Base-by-base conservation (phyloP, 306 rosid species). In the Albizia julibrissin region DNA sequence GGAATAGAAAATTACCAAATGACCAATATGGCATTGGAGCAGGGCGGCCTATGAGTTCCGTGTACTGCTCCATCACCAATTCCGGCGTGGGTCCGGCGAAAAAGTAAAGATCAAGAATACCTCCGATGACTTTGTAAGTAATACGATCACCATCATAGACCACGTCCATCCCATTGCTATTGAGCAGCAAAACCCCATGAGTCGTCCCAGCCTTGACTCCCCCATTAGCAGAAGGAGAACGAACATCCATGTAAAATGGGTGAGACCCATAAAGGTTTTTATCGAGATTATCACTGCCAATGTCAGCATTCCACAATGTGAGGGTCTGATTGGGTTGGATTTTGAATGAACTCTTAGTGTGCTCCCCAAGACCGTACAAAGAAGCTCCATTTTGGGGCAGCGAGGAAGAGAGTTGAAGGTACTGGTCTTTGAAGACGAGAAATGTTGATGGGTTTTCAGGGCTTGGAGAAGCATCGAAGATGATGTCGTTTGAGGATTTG, bases 1-100 rank as follows among this genome's bases (percentile, higher is more conserved):
- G 19, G 19, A 69, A 40, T 42, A 69, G 52, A 40, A 42, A 70
- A 90, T 84, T 89, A 95, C 98, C 98, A 44, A 95, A 95, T 33
- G 97, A 93, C 98, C 97, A 95, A 47, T 91, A 95, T 12, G 97
- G 98, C 95, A 95, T 88, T 0, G 93, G 97, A 34, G 95, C 78
- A 67, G 98, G 98, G 64, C 93, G 90, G 5, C 98, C 98, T 61
- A 91, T 85, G 77, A 95, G 80, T 82, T 88, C 84, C 3, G 97
- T 95, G 26, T 91, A 91, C 85, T 95, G 98, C 10, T 91, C 94
- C 80, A 90, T 76, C 68, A 95, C 98, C 84, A 85, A 29, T n/a
- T 85, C 91, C 0, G 97, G 97, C 5, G 91, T 84, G 0, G 95
- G 89, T 40, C 98, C 98, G 0, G 92, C 86, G 21, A 95, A 95